Percentiles rank a stretch among this genome's conserved stretches.
These are phyloP conservation scores for Metrosideros polymorpha DNA, from an alignment of 441 rosid species.

Conservation along the genomic window DNA sequence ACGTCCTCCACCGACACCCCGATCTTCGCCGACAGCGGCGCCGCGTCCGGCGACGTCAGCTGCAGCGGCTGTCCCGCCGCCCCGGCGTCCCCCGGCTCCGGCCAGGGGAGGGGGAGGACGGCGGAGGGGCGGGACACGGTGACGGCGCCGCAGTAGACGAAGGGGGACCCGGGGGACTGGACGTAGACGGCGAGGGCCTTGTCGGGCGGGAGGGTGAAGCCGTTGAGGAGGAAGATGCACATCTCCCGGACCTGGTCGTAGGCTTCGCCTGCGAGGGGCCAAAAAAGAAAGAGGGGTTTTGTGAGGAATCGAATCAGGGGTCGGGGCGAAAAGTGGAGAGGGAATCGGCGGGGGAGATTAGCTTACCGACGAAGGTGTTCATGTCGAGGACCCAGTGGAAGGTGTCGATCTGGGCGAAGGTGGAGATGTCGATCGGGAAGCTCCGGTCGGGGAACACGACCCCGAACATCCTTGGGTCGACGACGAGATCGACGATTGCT, in stretches of 20 bases:
- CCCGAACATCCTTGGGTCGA: conserved; percentile 58
- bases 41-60: conserved; percentile 46
- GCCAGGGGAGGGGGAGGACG: conserved; percentile 73
- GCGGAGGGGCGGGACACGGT: conserved; percentile 80
- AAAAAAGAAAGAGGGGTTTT: neutral
- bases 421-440: conserved; percentile 84
- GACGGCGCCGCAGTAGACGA: conserved; percentile 78
- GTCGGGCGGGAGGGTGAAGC: conserved; percentile 67
- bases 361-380: conserved; percentile 83
- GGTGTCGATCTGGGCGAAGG: conserved; percentile 82
- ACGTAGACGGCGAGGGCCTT: conserved; percentile 87
- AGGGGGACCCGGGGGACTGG: conserved; percentile 82
- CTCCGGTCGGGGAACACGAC: conserved; percentile 93
- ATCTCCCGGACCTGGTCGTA: conserved; percentile 71
- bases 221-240: conserved; percentile 76
- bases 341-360: conserved; percentile 1
- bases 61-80: conserved; percentile 18
- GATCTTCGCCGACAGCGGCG: conserved; percentile 62
- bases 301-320: no score
- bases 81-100: conserved; percentile 44
- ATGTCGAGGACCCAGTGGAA: conserved; percentile 94
- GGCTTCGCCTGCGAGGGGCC: conserved; percentile 49
- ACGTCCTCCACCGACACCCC: conserved; percentile 78
- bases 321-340: neutral
- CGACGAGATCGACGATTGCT: neutral